phyloP scores from a whole-genome alignment of 1,139 yeast genomes.

The Blastobotrys ciferrii region DNA sequence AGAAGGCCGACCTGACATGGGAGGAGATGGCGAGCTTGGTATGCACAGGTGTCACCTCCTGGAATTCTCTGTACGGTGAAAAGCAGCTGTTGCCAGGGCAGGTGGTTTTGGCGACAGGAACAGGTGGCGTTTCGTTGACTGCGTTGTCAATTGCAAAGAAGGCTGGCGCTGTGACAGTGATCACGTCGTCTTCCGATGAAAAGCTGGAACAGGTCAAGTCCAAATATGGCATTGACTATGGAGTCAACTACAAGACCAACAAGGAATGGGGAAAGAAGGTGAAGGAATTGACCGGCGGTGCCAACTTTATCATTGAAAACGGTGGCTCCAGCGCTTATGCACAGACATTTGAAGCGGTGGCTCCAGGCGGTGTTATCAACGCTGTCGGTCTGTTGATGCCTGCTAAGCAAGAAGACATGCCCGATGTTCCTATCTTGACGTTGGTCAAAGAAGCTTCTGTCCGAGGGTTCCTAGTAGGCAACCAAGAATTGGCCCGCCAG shows the following conservation, averaged over 20 bases:
- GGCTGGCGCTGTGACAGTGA: constrained; percentile 23
- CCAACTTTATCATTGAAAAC: constrained; percentile 20
- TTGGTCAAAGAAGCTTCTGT: constrained; percentile 16
- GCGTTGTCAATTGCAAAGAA: constrained; percentile 23
- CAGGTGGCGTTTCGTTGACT: constrained; percentile 24
- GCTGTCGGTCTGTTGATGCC: constrained; percentile 20
- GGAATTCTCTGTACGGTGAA: constrained; percentile 23
- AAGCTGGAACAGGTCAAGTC: constrained; percentile 18
- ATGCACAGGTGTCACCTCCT: constrained; percentile 23
- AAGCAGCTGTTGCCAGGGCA: constrained; percentile 20
- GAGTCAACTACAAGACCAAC: constrained; percentile 19
- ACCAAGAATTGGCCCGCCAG: constrained; percentile 16
- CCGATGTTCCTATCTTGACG: constrained; percentile 14
- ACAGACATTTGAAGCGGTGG: constrained; percentile 17
- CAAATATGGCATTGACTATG: constrained; percentile 17
- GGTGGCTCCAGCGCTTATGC: constrained; percentile 20
- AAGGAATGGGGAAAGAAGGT: constrained; percentile 21
- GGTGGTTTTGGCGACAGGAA: constrained; percentile 20
- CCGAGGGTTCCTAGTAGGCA: constrained; percentile 22
- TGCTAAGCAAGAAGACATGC: constrained; percentile 15
- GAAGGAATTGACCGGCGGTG: constrained; percentile 18
- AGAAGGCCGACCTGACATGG: constrained; percentile 16
- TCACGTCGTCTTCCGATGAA: constrained; percentile 23
- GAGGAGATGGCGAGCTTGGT: constrained; percentile 19
- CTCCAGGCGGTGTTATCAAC: constrained; percentile 19